A percentile compares a stretch with the other conserved stretches of the same genome.
phyloP scores from a whole-genome alignment of 768 basidiomycete species.

The Russula abietina region DNA sequence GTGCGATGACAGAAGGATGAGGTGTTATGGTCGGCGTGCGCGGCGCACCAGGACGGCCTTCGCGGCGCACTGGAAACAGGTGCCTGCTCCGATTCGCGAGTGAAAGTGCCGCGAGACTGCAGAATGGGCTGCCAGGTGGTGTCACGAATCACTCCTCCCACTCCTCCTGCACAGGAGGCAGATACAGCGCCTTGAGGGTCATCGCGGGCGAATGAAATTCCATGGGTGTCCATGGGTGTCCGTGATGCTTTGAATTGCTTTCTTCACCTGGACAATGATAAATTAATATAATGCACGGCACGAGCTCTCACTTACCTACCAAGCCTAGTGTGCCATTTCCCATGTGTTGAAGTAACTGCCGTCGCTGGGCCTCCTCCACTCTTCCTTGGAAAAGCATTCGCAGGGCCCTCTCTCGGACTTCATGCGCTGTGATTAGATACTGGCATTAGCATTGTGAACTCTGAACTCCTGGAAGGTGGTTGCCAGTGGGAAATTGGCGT shows the following conservation, averaged over 20 bases:
- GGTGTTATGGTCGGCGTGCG: conserved; percentile 14
- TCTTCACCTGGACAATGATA: conserved; percentile 45
- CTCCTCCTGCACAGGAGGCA: conserved; percentile 19
- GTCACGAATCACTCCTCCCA: conserved; percentile 19
- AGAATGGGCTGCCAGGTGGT: conserved; percentile 20
- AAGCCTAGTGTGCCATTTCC: conserved; percentile 27
- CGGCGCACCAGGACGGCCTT: conserved; percentile 10
- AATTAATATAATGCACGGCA: not conserved
- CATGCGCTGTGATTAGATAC: too few relatives aligned
- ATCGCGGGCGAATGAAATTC: not conserved
- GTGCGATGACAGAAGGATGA: conserved; percentile 1
- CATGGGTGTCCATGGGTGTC: not conserved
- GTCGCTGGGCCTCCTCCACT: too few relatives aligned
- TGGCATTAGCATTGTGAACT: too few relatives aligned
- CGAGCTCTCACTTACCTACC: conserved; percentile 55
- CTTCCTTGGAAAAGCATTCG: too few relatives aligned
- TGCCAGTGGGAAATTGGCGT: too few relatives aligned
- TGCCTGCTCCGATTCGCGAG: conserved; percentile 11
- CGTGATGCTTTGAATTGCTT: too few relatives aligned
- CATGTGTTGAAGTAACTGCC: too few relatives aligned
- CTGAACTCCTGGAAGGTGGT: too few relatives aligned
- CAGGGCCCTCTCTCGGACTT: too few relatives aligned
- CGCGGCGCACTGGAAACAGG: conserved; percentile 17
- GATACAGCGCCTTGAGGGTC: conserved; percentile 4
- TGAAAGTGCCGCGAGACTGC: conserved; percentile 4